Percentiles rank a stretch among this genome's conserved stretches.
Evolutionary conservation across 1,284 basidiomycete species (phyloP).

Genomic region (Pterulicium gracile): DNA sequence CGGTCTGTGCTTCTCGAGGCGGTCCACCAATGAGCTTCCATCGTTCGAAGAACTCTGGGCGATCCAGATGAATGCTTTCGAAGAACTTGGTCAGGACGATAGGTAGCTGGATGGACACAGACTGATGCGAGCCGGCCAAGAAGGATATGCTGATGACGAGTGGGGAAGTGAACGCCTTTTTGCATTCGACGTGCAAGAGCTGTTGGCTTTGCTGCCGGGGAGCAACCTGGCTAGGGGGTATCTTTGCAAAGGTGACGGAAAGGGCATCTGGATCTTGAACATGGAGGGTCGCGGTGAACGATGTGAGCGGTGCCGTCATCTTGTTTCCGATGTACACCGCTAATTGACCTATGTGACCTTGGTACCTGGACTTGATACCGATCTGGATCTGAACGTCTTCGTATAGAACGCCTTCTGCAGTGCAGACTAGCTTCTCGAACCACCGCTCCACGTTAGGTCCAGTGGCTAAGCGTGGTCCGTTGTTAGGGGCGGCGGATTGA

Average conservation of each 20-base stretch:
- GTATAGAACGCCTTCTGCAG: conserved; percentile 84
- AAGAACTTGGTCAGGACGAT: conserved; percentile 88
- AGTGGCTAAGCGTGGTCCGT: conserved; percentile 41
- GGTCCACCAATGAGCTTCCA: conserved; percentile 97
- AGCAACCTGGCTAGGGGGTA: conserved; percentile 71
- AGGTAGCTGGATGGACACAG: conserved; percentile 77
- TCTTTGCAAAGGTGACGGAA: conserved; percentile 78
- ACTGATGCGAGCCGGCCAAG: conserved; percentile 85
- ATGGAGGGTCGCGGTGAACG: conserved; percentile 80
- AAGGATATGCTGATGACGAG: conserved; percentile 88
- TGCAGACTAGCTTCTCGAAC: conserved; percentile 80
- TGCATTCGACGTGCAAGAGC: conserved; percentile 89
- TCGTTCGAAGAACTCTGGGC: conserved; percentile 89
- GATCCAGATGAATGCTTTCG: conserved; percentile 80
- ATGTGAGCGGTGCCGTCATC: conserved; percentile 74
- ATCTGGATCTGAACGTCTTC: conserved; percentile 95
- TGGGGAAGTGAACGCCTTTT: conserved; percentile 67
- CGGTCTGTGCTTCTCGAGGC: conserved; percentile 81
- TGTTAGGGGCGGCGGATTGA: conserved; percentile 15
- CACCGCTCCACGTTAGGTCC: conserved; percentile 76
- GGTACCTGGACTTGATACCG: conserved; percentile 93
- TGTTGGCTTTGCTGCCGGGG: conserved; percentile 88
- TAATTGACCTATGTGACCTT: conserved; percentile 84
- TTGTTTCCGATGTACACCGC: conserved; percentile 97
- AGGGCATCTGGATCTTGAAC: conserved; percentile 67